A percentile compares a stretch with the other conserved stretches of the same genome.
Conservation (phyloP, 345 rosid genomes). For the Citrus inodora region DNA sequence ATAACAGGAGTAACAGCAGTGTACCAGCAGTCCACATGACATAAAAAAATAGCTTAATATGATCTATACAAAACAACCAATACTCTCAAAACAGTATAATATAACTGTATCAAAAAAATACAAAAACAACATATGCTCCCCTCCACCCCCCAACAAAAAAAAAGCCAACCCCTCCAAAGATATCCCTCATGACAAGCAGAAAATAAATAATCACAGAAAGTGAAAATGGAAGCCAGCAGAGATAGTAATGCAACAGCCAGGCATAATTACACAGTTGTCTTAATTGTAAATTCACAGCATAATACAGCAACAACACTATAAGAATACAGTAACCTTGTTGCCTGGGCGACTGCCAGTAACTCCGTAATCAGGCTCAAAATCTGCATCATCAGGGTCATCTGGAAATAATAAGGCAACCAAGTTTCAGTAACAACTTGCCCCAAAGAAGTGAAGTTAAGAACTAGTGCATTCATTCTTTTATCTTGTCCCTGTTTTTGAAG, state of each 20-base stretch:
- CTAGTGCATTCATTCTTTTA: not conserved
- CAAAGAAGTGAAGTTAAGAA: slow-evolving; percentile 3
- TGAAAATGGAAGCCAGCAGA: not conserved
- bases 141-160: not conserved
- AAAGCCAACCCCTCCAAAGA: not conserved
- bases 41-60: not conserved
- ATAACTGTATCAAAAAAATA: not conserved
- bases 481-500: not conserved
- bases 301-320: not conserved
- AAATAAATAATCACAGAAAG: not conserved
- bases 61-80: not conserved
- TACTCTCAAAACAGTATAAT: not conserved
- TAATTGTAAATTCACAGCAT: not conserved
- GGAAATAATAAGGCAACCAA: slow-evolving; percentile 36
- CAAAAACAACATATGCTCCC: not conserved
- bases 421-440: slow-evolving; percentile 11
- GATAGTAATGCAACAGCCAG: not conserved
- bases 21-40: not conserved
- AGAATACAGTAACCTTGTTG: slow-evolving; percentile 51
- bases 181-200: not conserved
- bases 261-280: not conserved
- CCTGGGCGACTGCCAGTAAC: slow-evolving; percentile 33
- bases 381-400: slow-evolving; percentile 99
- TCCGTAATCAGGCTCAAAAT: slow-evolving; percentile 83
- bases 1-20: not conserved